Evolutionary conservation across 768 basidiomycete genomes (phyloP).

Genomic region (Podaxis sp.): DNA sequence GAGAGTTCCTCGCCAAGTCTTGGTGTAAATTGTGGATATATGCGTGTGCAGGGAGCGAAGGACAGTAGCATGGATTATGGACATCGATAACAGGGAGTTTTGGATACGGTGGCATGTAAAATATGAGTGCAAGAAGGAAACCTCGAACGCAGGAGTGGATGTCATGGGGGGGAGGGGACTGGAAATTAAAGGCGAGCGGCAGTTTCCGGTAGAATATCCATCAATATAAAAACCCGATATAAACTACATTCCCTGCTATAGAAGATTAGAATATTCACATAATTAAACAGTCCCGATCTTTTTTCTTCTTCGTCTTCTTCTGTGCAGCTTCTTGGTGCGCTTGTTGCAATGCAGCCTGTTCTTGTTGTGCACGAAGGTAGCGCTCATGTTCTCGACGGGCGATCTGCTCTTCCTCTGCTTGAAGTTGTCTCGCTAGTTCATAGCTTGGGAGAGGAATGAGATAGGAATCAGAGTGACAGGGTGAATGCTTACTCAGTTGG

Average conservation of each 20-base stretch:
- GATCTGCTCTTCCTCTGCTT: conserved; percentile 74
- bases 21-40: conserved; percentile 48
- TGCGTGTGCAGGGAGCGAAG: conserved; percentile 42
- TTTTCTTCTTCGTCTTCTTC: conserved; percentile 40
- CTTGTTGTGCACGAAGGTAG: conserved; percentile 29
- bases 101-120: conserved; percentile 7
- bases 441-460: conserved; percentile 39
- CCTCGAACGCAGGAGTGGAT: neutral
- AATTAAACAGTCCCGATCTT: conserved; percentile 53
- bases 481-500: conserved; percentile 57
- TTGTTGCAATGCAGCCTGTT: conserved; percentile 26
- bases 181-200: neutral
- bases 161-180: neutral
- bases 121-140: neutral
- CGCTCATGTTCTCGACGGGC: conserved; percentile 39
- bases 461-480: neutral
- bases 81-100: conserved; percentile 41
- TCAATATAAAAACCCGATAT: conserved; percentile 3
- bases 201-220: neutral
- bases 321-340: conserved; percentile 23
- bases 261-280: conserved; percentile 34
- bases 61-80: conserved; percentile 63
- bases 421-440: conserved; percentile 73
- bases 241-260: neutral
- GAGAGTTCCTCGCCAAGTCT: conserved; percentile 21